phyloP scores from a whole-genome alignment of 2,329 filamentous ascomycete genomes.

The Penicillium janthinellum region DNA sequence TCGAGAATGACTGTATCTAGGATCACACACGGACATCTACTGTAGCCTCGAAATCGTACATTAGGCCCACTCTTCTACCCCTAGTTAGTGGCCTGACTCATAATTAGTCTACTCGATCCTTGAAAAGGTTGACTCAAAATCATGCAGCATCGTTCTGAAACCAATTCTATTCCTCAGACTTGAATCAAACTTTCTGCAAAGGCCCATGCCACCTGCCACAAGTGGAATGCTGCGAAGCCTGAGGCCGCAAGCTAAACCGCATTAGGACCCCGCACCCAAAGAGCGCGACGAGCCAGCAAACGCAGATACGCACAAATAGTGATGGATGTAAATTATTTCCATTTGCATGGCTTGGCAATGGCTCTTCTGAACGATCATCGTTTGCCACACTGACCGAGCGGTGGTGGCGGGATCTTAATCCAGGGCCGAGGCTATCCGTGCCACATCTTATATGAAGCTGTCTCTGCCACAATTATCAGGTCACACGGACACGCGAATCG shows the following conservation, averaged over 20 bases:
- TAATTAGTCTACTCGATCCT: no score
- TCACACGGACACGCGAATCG: no score
- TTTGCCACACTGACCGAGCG: not conserved
- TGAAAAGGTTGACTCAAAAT: no score
- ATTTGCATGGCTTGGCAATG: not conserved
- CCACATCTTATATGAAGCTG: not conserved
- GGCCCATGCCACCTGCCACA: not conserved
- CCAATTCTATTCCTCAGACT: not conserved
- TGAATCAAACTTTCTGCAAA: not conserved
- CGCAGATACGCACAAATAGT: not conserved
- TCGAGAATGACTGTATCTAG: no score
- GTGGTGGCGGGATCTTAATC: not conserved
- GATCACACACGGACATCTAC: no score
- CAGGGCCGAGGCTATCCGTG: not conserved
- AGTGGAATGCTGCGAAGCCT: not conserved
- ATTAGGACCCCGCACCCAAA: slow-evolving; percentile 23
- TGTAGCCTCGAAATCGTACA: no score
- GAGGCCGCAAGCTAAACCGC: slow-evolving; percentile 12
- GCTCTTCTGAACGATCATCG: not conserved
- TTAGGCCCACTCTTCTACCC: no score
- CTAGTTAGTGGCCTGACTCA: no score
- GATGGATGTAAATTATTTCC: not conserved
- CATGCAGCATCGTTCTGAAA: no score
- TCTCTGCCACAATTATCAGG: not conserved
- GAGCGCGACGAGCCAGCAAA: not conserved